Evolutionary conservation across 352 stramenopile species (phyloP).

Genomic region (Globisporangium lucens): DNA sequence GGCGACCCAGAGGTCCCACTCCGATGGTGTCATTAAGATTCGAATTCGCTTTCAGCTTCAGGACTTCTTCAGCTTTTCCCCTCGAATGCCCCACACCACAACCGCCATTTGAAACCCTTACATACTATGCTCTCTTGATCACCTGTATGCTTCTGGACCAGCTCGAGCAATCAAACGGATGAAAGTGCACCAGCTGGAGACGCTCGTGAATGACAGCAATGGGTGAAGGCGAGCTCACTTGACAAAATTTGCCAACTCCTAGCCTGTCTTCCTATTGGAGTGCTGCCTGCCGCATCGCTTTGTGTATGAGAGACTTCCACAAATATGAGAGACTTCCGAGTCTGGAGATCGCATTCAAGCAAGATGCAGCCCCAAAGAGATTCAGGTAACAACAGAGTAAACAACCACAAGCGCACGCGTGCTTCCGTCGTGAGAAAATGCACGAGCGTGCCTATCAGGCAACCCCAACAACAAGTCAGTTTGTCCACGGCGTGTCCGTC

Average conservation of each 20-base stretch:
- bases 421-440: not conserved
- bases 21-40: not conserved
- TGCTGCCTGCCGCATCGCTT: not conserved
- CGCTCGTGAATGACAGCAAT: not conserved
- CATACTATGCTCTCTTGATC: not conserved
- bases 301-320: not conserved
- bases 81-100: not conserved
- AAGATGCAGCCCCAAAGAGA: not conserved
- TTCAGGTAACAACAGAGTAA: not conserved
- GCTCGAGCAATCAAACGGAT: not conserved
- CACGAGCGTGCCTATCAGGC: not conserved
- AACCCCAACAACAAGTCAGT: not conserved
- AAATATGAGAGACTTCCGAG: not conserved
- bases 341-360: not conserved
- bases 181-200: not conserved
- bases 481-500: not conserved
- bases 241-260: not conserved
- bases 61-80: not conserved
- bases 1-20: not conserved
- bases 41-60: not conserved
- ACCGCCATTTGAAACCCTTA: not conserved
- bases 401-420: not conserved
- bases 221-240: not conserved
- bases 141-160: not conserved
- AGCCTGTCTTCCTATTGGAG: not conserved